Conservation (phyloP, 139 green algal genomes). For the Asterochloris erici region DNA sequence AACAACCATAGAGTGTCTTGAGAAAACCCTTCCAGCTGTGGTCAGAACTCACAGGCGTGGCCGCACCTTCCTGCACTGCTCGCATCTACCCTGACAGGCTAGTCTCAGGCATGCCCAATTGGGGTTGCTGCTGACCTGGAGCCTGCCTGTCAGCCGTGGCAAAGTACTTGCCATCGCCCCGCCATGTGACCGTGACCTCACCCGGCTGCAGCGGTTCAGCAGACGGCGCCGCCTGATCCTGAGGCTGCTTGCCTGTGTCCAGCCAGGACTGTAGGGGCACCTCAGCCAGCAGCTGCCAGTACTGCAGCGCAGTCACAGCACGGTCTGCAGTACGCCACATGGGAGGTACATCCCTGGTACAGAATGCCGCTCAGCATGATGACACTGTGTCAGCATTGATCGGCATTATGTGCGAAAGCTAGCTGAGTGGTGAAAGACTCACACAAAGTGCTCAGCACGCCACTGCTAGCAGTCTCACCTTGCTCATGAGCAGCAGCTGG, state of each 20-base stretch:
- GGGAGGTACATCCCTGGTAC: background rate
- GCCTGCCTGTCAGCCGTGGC: conserved; percentile 39
- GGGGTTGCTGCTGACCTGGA: background rate
- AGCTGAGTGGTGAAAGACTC: background rate
- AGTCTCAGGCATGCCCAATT: background rate
- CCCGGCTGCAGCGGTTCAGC: background rate
- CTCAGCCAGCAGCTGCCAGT: conserved; percentile 48
- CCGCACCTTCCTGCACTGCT: background rate
- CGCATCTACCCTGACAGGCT: background rate
- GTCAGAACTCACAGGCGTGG: no score
- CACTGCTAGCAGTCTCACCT: conserved; percentile 20
- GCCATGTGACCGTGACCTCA: conserved; percentile 58
- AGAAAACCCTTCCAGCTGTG: no score
- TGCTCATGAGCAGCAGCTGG: conserved; percentile 78
- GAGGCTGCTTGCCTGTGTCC: background rate
- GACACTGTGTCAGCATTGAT: background rate
- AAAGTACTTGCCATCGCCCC: conserved; percentile 79
- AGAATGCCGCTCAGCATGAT: background rate
- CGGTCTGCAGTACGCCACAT: background rate
- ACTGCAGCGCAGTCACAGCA: conserved; percentile 17
- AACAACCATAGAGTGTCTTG: no score
- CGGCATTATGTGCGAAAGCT: conserved; percentile 5
- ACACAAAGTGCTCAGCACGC: background rate
- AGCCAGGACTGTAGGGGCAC: conserved; percentile 15
- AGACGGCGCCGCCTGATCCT: background rate